A percentile compares a stretch with the other conserved stretches of the same genome.
phyloP scores from a whole-genome alignment of 352 stramenopile species.

The Phytopythium kandeliae region DNA sequence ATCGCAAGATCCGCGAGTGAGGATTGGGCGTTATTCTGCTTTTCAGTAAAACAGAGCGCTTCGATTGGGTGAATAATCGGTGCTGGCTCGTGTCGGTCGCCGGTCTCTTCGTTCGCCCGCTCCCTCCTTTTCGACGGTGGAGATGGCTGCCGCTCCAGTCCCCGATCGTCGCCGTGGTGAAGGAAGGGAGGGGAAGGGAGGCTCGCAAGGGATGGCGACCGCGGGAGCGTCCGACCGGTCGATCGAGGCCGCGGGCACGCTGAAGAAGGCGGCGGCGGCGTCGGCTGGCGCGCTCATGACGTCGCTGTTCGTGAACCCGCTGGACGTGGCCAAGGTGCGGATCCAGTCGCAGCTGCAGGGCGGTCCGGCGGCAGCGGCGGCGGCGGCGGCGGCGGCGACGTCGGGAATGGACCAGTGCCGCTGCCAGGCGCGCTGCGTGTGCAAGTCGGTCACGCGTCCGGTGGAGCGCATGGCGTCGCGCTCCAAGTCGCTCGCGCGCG shows the following conservation, averaged over 20 bases:
- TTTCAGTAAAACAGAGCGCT: background rate
- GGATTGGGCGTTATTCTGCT: conserved; percentile 15
- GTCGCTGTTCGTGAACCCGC: conserved; percentile 80
- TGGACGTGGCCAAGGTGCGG: conserved; percentile 80
- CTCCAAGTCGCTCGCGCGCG: conserved; percentile 27
- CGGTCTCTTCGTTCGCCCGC: too few relatives aligned
- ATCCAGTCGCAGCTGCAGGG: conserved; percentile 64
- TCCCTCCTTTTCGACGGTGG: too few relatives aligned
- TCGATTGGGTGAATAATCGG: conserved; percentile 27
- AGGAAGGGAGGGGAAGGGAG: background rate
- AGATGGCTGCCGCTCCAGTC: background rate
- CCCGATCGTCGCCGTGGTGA: background rate
- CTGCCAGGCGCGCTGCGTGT: conserved; percentile 43
- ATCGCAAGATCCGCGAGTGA: conserved; percentile 7
- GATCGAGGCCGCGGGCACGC: conserved; percentile 22
- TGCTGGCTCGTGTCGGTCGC: conserved; percentile 1
- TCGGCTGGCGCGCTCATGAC: conserved; percentile 65
- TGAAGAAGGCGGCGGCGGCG: conserved; percentile 69
- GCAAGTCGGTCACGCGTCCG: conserved; percentile 43
- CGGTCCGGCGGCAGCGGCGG: background rate
- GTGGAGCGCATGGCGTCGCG: conserved; percentile 46
- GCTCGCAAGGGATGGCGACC: conserved; percentile 8
- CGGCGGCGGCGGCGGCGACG: conserved; percentile 17
- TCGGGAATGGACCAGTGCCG: too few relatives aligned
- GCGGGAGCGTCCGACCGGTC: background rate